phyloP scores from a whole-genome alignment of 805 yeast species.

The Pichia cephalocereana region DNA sequence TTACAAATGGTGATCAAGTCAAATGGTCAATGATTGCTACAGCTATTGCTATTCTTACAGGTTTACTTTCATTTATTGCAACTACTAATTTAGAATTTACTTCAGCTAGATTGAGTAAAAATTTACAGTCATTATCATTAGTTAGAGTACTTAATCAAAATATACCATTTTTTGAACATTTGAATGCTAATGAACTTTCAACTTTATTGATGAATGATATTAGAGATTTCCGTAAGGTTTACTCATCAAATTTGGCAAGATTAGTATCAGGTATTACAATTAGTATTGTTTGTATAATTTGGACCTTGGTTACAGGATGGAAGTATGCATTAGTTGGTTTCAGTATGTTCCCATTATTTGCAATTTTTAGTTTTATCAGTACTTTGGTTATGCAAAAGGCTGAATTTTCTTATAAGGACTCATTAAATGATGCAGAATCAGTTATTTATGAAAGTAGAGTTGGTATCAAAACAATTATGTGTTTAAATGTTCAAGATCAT shows the following conservation, averaged over 20 bases:
- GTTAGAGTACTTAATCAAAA: constrained; percentile 41
- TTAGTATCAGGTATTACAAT: constrained; percentile 45
- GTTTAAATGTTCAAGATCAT: constrained; percentile 40
- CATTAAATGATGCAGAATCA: constrained; percentile 46
- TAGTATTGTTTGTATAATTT: constrained; percentile 51
- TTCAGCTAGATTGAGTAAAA: constrained; percentile 60
- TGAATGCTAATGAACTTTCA: constrained; percentile 43
- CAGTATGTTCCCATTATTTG: constrained; percentile 62
- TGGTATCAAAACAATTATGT: constrained; percentile 56
- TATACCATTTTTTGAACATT: constrained; percentile 40
- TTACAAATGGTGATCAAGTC: constrained; percentile 24
- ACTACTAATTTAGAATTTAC: constrained; percentile 42
- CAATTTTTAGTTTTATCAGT: constrained; percentile 29
- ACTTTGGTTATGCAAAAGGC: constrained; percentile 27
- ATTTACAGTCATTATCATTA: constrained; percentile 43
- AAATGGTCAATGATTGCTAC: constrained; percentile 67
- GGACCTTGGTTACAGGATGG: constrained; percentile 84
- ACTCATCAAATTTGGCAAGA: constrained; percentile 53
- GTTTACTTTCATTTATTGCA: constrained; percentile 43
- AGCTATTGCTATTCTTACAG: constrained; percentile 55
- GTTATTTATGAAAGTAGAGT: constrained; percentile 41
- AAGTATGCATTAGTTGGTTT: constrained; percentile 75
- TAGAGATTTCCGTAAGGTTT: constrained; percentile 61
- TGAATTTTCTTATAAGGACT: constrained; percentile 53
- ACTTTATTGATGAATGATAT: constrained; percentile 73